phyloP scores from a whole-genome alignment of 176 grass and related monocot genomes.

The Saccharum spontaneum region DNA sequence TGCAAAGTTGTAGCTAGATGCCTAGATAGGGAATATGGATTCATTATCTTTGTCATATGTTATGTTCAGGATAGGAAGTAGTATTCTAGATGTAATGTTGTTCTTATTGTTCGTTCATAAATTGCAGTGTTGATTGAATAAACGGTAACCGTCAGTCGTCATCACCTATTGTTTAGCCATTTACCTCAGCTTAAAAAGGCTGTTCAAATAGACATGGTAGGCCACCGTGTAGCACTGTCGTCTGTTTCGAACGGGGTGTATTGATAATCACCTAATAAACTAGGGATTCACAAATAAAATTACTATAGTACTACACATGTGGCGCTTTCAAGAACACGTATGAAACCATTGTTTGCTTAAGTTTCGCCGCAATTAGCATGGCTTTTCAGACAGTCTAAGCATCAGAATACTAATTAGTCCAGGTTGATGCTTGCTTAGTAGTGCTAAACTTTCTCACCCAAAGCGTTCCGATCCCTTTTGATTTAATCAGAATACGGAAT shows the following conservation, averaged over 20 bases:
- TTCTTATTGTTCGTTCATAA: background rate
- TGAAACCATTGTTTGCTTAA: background rate
- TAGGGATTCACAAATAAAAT: background rate
- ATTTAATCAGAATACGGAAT: slow-evolving; percentile 28
- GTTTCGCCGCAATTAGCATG: slow-evolving; percentile 29
- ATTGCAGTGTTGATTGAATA: background rate
- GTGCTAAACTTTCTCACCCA: slow-evolving; percentile 24
- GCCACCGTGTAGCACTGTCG: background rate
- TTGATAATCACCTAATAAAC: background rate
- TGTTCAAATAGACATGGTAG: background rate
- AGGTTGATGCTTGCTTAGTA: slow-evolving; percentile 45
- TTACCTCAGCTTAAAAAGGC: no score
- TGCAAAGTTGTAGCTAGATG: background rate
- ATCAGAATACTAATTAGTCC: slow-evolving; percentile 30
- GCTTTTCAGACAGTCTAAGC: slow-evolving; percentile 28
- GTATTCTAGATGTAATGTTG: background rate
- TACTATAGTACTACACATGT: background rate
- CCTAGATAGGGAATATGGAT: background rate
- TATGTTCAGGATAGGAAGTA: background rate
- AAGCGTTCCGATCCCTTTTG: background rate
- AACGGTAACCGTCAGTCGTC: no score
- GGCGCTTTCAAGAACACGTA: background rate
- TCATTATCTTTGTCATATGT: no score
- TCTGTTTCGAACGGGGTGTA: background rate
- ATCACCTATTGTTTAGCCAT: no score